Conservation (phyloP, 176 grass and related monocot genomes). For the Chloris gayana region DNA sequence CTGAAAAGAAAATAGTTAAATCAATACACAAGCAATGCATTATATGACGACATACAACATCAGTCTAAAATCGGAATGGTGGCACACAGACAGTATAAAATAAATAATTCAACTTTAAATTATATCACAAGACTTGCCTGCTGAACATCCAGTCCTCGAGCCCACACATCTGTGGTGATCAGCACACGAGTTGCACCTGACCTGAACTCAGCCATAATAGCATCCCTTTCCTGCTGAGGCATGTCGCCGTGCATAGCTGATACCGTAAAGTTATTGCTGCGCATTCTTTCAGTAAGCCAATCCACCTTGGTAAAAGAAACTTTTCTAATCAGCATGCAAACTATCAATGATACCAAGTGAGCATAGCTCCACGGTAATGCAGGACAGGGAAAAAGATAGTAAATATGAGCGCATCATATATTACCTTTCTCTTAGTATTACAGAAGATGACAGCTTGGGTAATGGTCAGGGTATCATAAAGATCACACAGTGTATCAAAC, state of each 20-base stretch:
- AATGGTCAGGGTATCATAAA: conserved; percentile 95
- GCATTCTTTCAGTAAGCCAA: conserved; percentile 96
- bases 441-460: conserved; percentile 99
- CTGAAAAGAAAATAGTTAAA: conserved; percentile 39
- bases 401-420: neutral
- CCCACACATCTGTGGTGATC: conserved; percentile 96
- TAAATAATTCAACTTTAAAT: neutral
- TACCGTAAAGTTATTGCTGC: conserved; percentile 93
- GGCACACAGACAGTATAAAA: neutral
- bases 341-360: conserved; percentile 4
- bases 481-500: conserved; percentile 96
- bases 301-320: conserved; percentile 68
- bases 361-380: neutral
- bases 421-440: conserved; percentile 93
- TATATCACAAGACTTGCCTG: conserved; percentile 48
- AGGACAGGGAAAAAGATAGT: neutral
- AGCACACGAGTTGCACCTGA: conserved; percentile 73
- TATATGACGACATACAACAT: neutral
- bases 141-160: conserved; percentile 87
- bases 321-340: neutral
- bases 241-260: conserved; percentile 97
- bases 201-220: conserved; percentile 89
- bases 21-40: neutral
- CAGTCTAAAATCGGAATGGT: neutral
- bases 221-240: conserved; percentile 94